Evolutionary conservation across 2,329 filamentous ascomycete genomes (phyloP).

Genomic region (Thielaviopsis euricoi): DNA sequence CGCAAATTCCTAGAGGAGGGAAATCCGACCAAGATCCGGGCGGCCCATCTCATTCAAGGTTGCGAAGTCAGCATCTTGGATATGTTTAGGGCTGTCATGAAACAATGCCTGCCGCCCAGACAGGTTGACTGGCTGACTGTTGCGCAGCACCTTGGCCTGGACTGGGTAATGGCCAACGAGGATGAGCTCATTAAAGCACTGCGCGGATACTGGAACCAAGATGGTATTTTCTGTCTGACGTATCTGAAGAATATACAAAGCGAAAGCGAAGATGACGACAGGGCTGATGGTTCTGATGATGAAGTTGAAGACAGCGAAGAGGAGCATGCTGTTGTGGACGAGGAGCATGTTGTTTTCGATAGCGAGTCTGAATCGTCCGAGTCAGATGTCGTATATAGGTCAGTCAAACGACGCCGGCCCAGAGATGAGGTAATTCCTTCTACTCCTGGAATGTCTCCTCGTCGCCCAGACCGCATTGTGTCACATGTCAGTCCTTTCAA

Average conservation of each 20-base stretch:
- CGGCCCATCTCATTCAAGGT: conserved; percentile 11
- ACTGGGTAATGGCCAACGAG: conserved; percentile 18
- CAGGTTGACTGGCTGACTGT: conserved; percentile 32
- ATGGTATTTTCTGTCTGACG: conserved; percentile 13
- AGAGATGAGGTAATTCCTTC: conserved; percentile 30
- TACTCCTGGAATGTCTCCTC: conserved; percentile 27
- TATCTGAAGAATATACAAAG: not conserved
- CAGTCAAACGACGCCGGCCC: conserved; percentile 22
- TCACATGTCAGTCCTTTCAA: conserved; percentile 4
- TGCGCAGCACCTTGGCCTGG: conserved; percentile 25
- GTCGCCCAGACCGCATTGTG: not conserved
- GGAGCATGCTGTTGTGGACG: conserved; percentile 13
- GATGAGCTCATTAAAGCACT: conserved; percentile 19
- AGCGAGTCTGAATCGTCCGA: not conserved
- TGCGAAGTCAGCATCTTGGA: conserved; percentile 28
- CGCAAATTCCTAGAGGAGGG: not conserved
- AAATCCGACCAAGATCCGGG: not conserved
- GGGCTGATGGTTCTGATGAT: not conserved
- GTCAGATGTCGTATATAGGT: conserved; percentile 1
- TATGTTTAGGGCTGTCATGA: conserved; percentile 23
- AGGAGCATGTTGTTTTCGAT: conserved; percentile 11
- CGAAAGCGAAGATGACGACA: not conserved
- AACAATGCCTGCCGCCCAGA: conserved; percentile 18
- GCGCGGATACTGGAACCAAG: conserved; percentile 26
- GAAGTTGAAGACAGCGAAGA: conserved; percentile 2